Percentiles rank a stretch among this genome's conserved stretches.
These are phyloP conservation scores for Teunomyces stri DNA, from an alignment of 805 yeast species.

Conservation along the genomic window DNA sequence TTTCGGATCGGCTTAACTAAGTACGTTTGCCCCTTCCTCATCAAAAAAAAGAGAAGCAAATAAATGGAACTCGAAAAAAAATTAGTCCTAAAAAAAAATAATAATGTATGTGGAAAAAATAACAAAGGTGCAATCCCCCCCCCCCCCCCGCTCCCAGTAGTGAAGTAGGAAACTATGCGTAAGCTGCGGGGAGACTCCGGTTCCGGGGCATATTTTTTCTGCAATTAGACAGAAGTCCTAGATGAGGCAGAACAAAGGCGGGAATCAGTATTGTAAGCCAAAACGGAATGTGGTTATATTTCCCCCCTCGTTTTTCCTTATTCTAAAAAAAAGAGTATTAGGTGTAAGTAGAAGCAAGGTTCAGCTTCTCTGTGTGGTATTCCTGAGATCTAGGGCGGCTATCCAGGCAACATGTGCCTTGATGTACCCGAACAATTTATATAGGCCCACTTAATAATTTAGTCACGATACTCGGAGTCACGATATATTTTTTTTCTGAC, in stretches of 20 bases:
- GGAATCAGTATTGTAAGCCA: too few relatives aligned
- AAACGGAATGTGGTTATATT: too few relatives aligned
- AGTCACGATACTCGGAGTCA: slow-evolving; percentile 2
- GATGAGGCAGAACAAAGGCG: not conserved
- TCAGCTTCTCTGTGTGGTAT: not conserved
- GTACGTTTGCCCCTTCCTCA: not conserved
- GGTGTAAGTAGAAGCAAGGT: not conserved
- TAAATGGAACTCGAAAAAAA: not conserved
- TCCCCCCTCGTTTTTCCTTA: too few relatives aligned
- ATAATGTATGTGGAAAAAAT: not conserved
- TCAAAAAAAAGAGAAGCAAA: not conserved
- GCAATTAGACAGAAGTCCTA: not conserved
- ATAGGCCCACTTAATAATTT: not conserved
- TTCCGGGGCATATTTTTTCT: not conserved
- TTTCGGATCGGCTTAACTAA: not conserved
- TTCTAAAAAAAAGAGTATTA: not conserved
- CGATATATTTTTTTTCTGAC: not conserved
- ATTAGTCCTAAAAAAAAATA: not conserved
- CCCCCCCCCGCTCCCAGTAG: not conserved
- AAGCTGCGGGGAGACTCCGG: not conserved
- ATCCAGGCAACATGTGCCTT: too few relatives aligned
- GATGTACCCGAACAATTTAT: too few relatives aligned
- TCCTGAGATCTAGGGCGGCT: not conserved
- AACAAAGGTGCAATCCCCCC: not conserved
- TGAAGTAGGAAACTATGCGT: not conserved